Conservation (phyloP, 2,329 filamentous ascomycete genomes). For the Cladosporium sp. region DNA sequence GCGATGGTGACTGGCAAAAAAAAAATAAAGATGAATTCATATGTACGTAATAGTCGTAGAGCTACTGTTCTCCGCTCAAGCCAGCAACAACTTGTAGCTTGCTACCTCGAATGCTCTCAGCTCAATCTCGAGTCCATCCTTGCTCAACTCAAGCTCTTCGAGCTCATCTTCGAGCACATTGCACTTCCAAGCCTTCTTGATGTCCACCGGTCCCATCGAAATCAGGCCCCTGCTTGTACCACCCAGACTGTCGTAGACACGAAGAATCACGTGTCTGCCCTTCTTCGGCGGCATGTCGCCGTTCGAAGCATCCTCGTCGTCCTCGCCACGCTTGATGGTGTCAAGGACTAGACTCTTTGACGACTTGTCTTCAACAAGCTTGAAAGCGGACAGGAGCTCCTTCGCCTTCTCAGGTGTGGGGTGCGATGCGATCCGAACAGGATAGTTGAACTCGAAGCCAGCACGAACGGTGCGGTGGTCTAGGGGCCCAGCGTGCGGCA, state of each 20-base stretch:
- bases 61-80: constrained; percentile 14
- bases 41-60: background rate
- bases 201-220: constrained; percentile 58
- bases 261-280: constrained; percentile 74
- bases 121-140: constrained; percentile 36
- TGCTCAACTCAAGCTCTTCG: constrained; percentile 56
- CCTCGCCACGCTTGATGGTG: constrained; percentile 77
- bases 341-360: constrained; percentile 66
- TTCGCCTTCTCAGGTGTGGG: constrained; percentile 24
- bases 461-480: constrained; percentile 72
- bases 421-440: constrained; percentile 55
- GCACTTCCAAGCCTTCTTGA: constrained; percentile 75
- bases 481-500: constrained; percentile 74
- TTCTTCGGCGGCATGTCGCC: constrained; percentile 52
- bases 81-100: constrained; percentile 32
- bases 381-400: constrained; percentile 53
- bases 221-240: constrained; percentile 72
- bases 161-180: constrained; percentile 87
- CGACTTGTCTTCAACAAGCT: constrained; percentile 44
- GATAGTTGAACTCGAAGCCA: constrained; percentile 87
- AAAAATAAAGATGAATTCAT: background rate
- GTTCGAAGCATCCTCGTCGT: constrained; percentile 51
- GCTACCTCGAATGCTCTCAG: constrained; percentile 37
- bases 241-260: constrained; percentile 85
- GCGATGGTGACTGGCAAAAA: too few species aligned